These are phyloP conservation scores for Yamadazyma dendronema DNA, from an alignment of 1,139 yeast species.

Conservation along the genomic window DNA sequence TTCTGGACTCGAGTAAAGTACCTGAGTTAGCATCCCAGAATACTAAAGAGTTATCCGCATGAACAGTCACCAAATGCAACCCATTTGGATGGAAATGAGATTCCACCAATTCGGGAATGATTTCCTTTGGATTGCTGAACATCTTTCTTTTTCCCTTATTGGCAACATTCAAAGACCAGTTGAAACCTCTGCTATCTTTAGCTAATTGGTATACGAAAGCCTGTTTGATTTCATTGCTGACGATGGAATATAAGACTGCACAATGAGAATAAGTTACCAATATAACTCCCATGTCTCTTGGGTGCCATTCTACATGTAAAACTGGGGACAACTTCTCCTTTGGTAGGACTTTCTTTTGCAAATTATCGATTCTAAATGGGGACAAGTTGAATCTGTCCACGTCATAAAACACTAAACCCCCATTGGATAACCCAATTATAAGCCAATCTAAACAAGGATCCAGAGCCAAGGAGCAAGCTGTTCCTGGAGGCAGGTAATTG, in stretches of 20 bases:
- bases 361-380: constrained; percentile 65
- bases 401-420: constrained; percentile 72
- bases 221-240: constrained; percentile 55
- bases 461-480: constrained; percentile 63
- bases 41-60: constrained; percentile 77
- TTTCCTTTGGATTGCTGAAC: constrained; percentile 41
- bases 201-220: constrained; percentile 55
- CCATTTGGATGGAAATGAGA: constrained; percentile 94
- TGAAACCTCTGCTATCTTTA: constrained; percentile 34
- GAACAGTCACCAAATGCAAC: constrained; percentile 73
- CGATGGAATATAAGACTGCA: constrained; percentile 68
- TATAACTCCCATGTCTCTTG: constrained; percentile 81
- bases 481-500: constrained; percentile 57
- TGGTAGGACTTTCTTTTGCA: constrained; percentile 60
- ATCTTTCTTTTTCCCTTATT: constrained; percentile 46
- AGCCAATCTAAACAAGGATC: constrained; percentile 93
- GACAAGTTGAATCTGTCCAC: constrained; percentile 73
- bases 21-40: constrained; percentile 93
- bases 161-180: constrained; percentile 26
- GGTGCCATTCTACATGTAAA: constrained; percentile 71
- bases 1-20: constrained; percentile 69
- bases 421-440: constrained; percentile 76
- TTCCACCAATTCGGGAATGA: constrained; percentile 51
- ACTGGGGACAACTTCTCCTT: constrained; percentile 59
- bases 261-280: constrained; percentile 70